Percentiles rank a stretch among this genome's conserved stretches.
These are phyloP conservation scores for Quercus wislizeni DNA, from an alignment of 306 rosid species.

Conservation along the genomic window DNA sequence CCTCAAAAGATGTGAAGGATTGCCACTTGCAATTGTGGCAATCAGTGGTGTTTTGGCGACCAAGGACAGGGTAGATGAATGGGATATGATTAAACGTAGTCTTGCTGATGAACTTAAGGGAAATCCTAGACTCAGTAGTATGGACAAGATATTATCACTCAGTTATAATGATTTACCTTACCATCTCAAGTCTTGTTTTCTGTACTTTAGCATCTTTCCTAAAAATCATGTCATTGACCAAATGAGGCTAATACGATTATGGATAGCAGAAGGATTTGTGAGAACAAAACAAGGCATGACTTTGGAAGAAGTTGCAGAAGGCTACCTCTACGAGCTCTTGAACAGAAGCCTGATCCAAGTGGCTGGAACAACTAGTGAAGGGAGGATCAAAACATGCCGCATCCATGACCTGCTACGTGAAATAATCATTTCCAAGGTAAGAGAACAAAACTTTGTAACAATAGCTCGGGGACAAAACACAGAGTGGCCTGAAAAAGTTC, in stretches of 20 bases:
- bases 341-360: slow-evolving; percentile 13
- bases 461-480: background rate
- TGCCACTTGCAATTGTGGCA: slow-evolving; percentile 57
- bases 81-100: slow-evolving; percentile 15
- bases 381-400: slow-evolving; percentile 14
- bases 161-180: slow-evolving; percentile 3
- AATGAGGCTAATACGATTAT: slow-evolving; percentile 6
- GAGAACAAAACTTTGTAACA: slow-evolving; percentile 6
- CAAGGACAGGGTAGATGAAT: slow-evolving; percentile 37
- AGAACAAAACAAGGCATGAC: background rate
- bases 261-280: slow-evolving; percentile 25
- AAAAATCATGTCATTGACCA: background rate
- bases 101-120: background rate
- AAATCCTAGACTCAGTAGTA: background rate
- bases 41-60: slow-evolving; percentile 47
- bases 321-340: slow-evolving; percentile 7
- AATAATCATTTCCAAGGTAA: background rate
- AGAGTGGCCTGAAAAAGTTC: slow-evolving; percentile 1
- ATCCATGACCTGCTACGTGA: slow-evolving; percentile 3
- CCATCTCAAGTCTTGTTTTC: background rate
- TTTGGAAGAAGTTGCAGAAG: slow-evolving; percentile 25
- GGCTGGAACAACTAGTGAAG: background rate
- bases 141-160: background rate
- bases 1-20: slow-evolving; percentile 43
- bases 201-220: slow-evolving; percentile 2